Evolutionary conservation across 1,284 basidiomycete genomes (phyloP).

Genomic region (Vanrija humicola): DNA sequence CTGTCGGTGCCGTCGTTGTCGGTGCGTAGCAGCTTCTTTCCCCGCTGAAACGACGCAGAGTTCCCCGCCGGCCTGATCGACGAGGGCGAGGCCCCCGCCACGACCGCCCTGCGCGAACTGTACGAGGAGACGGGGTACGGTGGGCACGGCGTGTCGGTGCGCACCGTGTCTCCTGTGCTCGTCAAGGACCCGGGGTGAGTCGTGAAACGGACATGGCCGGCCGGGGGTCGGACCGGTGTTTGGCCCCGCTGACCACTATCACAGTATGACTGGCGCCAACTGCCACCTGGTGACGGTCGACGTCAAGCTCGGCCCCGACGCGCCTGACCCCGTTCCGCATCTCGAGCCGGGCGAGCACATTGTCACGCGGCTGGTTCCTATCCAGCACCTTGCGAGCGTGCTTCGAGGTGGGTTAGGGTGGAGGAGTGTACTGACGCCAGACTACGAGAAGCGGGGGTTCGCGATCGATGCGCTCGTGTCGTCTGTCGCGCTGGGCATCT

Average conservation of each 20-base stretch:
- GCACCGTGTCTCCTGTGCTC: constrained; percentile 64
- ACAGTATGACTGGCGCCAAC: constrained; percentile 52
- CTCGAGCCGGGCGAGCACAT: constrained; percentile 70
- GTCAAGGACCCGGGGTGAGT: constrained; percentile 65
- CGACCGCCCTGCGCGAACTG: constrained; percentile 73
- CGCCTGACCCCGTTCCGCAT: constrained; percentile 43
- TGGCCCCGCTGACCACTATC: neutral
- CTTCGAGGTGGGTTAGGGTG: constrained; percentile 58
- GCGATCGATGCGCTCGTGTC: constrained; percentile 70
- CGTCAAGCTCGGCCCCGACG: constrained; percentile 46
- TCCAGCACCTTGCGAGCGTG: constrained; percentile 60
- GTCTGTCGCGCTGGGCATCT: constrained; percentile 63
- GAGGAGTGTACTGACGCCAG: constrained; percentile 46
- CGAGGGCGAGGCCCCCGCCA: constrained; percentile 67
- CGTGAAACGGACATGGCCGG: neutral
- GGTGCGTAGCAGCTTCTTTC: constrained; percentile 51
- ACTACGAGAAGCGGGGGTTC: constrained; percentile 68
- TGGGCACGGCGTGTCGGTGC: constrained; percentile 49
- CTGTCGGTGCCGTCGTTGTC: constrained; percentile 67
- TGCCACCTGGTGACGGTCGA: constrained; percentile 52
- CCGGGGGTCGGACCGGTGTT: too few relatives aligned
- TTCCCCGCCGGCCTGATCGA: constrained; percentile 84
- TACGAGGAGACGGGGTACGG: constrained; percentile 84
- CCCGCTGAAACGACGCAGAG: constrained; percentile 53
- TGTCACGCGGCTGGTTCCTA: constrained; percentile 64